phyloP scores from a whole-genome alignment of 306 rosid species.

The Urtica urens region DNA sequence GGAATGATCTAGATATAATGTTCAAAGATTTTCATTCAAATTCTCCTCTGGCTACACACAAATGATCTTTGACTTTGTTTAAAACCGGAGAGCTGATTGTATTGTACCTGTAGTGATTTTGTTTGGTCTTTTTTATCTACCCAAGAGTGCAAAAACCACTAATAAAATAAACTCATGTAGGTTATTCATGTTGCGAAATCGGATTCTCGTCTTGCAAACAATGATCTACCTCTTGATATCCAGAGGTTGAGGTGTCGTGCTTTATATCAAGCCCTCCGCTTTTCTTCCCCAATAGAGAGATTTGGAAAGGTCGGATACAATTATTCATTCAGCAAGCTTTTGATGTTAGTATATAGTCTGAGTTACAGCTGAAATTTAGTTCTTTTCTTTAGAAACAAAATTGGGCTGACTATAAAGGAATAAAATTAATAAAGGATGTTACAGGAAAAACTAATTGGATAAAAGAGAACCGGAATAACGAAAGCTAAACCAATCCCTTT shows the following conservation, averaged over 20 bases:
- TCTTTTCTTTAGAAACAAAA: too few relatives aligned
- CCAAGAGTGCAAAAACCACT: conserved; percentile 9
- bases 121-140: background rate
- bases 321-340: too few relatives aligned
- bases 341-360: too few relatives aligned
- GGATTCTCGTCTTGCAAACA: conserved; percentile 90
- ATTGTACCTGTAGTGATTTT: background rate
- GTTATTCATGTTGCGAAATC: conserved; percentile 88
- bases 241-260: conserved; percentile 93
- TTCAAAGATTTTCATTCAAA: background rate
- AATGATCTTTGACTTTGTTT: too few relatives aligned
- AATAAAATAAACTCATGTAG: conserved; percentile 33
- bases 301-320: conserved; percentile 85
- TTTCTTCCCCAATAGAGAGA: conserved; percentile 73
- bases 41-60: background rate
- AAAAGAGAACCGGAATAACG: too few relatives aligned
- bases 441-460: too few relatives aligned
- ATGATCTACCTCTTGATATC: conserved; percentile 70
- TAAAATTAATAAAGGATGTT: too few relatives aligned
- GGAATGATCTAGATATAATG: background rate
- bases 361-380: too few relatives aligned
- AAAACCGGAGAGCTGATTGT: background rate
- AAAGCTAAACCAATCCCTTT: too few relatives aligned
- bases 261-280: conserved; percentile 68
- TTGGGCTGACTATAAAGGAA: too few relatives aligned